phyloP scores from a whole-genome alignment of 805 yeast genomes.

The fission yeast (Schizosaccharomyces pombe) region DNA sequence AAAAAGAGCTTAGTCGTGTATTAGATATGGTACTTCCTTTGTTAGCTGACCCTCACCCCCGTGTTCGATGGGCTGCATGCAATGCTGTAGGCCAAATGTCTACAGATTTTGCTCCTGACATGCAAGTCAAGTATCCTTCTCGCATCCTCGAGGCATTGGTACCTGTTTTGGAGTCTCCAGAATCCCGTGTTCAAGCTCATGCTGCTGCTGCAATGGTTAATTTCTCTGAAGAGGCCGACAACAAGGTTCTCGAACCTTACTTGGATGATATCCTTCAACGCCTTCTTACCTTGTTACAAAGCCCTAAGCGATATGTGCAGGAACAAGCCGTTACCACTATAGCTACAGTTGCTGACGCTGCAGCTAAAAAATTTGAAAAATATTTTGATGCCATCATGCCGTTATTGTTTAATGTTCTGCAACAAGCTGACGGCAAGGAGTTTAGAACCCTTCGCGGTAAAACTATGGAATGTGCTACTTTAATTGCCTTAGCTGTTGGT shows the following conservation, averaged over 20 bases:
- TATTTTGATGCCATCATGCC: conserved; percentile 93
- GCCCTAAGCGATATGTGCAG: conserved; percentile 81
- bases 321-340: conserved; percentile 93
- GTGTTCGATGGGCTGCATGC: conserved; percentile 94
- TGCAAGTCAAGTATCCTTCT: conserved; percentile 61
- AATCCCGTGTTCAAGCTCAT: conserved; percentile 87
- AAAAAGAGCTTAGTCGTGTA: conserved; percentile 56
- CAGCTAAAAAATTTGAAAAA: conserved; percentile 64
- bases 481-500: conserved; percentile 88
- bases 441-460: conserved; percentile 67
- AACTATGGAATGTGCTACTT: conserved; percentile 84
- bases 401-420: conserved; percentile 51
- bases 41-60: conserved; percentile 65
- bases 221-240: conserved; percentile 75
- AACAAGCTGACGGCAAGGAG: conserved; percentile 47
- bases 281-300: conserved; percentile 49
- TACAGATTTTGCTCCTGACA: conserved; percentile 72
- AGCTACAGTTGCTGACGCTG: conserved; percentile 92
- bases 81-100: conserved; percentile 92
- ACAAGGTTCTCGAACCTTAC: conserved; percentile 77
- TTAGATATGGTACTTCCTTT: conserved; percentile 68
- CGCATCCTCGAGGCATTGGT: conserved; percentile 72
- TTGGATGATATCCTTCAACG: conserved; percentile 58
- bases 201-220: conserved; percentile 97
- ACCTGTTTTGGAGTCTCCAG: conserved; percentile 45